Percentiles rank a stretch among this genome's conserved stretches.
These are phyloP conservation scores for Exobasidium rhododendri DNA, from an alignment of 1,284 basidiomycete genomes.

Conservation along the genomic window DNA sequence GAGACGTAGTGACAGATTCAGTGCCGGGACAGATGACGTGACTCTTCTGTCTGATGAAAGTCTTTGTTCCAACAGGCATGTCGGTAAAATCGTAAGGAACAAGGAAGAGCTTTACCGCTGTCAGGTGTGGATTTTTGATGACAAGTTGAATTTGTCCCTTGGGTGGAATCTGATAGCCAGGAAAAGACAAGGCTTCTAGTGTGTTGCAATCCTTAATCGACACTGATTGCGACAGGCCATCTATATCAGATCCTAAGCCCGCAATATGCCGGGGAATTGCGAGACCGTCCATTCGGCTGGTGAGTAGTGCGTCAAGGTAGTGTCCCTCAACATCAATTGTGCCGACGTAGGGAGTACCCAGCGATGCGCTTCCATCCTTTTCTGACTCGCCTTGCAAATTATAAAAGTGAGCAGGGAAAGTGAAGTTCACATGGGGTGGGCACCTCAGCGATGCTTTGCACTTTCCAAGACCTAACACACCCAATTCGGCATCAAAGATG, in stretches of 20 bases:
- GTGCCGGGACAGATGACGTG: not conserved
- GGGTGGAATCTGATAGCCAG: conserved; percentile 59
- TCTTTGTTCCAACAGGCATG: conserved; percentile 49
- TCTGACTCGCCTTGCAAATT: conserved; percentile 20
- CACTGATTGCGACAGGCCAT: conserved; percentile 1
- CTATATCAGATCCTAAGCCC: not conserved
- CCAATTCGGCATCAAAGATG: conserved; percentile 53
- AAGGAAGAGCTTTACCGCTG: conserved; percentile 59
- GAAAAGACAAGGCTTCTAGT: conserved; percentile 44
- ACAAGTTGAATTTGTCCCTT: conserved; percentile 60
- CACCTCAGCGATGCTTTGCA: conserved; percentile 41
- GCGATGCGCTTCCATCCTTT: not conserved
- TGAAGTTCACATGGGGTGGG: conserved; percentile 51
- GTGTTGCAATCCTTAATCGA: not conserved
- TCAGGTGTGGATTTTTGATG: conserved; percentile 57
- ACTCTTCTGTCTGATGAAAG: conserved; percentile 43
- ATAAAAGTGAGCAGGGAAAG: conserved; percentile 55
- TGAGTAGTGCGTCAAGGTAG: conserved; percentile 28
- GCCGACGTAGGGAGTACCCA: conserved; percentile 54
- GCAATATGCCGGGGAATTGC: not conserved
- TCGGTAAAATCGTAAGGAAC: conserved; percentile 59
- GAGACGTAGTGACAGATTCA: not conserved
- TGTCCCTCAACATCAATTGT: conserved; percentile 54
- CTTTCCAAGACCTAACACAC: conserved; percentile 48
- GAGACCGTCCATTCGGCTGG: not conserved